A percentile compares a stretch with the other conserved stretches of the same genome.
Evolutionary conservation across 805 yeast genomes (phyloP).

Genomic region (Yamadazyma sp.): DNA sequence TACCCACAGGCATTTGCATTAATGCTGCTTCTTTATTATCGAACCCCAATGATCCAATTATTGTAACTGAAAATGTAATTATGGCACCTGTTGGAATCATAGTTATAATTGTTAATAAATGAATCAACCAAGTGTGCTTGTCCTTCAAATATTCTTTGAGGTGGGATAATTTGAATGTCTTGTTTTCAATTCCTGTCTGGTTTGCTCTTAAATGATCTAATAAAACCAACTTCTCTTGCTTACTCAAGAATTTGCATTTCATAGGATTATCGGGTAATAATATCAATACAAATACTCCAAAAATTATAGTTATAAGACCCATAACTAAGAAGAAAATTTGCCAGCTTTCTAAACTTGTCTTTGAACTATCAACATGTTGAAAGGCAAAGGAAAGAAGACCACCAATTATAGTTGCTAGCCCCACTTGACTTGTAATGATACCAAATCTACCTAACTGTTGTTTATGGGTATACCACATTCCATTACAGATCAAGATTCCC

Average conservation of each 20-base stretch:
- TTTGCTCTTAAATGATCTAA: constrained; percentile 45
- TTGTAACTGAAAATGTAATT: constrained; percentile 51
- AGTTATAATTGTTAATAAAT: constrained; percentile 42
- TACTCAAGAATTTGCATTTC: constrained; percentile 33
- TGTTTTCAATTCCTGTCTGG: constrained; percentile 52
- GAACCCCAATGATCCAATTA: constrained; percentile 52
- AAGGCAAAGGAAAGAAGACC: constrained; percentile 47
- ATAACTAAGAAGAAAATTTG: constrained; percentile 57
- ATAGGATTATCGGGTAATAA: constrained; percentile 50
- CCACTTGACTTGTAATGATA: constrained; percentile 57
- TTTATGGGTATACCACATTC: constrained; percentile 58
- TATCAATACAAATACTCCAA: constrained; percentile 44
- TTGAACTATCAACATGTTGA: constrained; percentile 41
- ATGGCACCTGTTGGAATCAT: constrained; percentile 52
- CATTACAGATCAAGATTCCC: constrained; percentile 53
- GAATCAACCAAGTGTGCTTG: constrained; percentile 48
- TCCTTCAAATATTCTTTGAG: constrained; percentile 36
- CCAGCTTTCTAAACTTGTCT: constrained; percentile 47
- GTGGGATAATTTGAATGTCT: constrained; percentile 43
- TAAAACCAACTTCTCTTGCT: constrained; percentile 39
- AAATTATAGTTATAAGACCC: constrained; percentile 50
- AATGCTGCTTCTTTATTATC: constrained; percentile 42
- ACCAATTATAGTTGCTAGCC: constrained; percentile 52
- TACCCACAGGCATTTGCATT: constrained; percentile 58
- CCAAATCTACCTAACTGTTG: constrained; percentile 55